These are phyloP conservation scores for Sclerotiophoma versabilis DNA, from an alignment of 2,329 filamentous ascomycete species.

Conservation along the genomic window DNA sequence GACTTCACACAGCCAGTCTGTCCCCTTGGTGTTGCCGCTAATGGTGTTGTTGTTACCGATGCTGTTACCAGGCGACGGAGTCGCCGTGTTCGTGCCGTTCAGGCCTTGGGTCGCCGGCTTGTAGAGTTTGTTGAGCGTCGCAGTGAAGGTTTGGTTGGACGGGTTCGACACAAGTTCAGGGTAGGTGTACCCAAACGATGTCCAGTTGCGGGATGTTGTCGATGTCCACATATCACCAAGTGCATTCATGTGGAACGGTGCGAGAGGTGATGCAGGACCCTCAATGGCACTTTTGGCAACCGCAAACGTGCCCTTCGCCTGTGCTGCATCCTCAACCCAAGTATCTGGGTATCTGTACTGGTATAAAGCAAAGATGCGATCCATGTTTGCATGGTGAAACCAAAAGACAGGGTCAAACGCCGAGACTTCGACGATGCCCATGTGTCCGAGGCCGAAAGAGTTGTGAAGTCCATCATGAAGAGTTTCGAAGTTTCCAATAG, in stretches of 20 bases:
- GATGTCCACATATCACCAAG: conserved; percentile 42
- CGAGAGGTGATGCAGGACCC: conserved; percentile 30
- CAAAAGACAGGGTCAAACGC: conserved; percentile 45
- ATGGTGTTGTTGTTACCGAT: conserved; percentile 6
- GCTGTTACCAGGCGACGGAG: conserved; percentile 7
- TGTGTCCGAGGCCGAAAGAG: conserved; percentile 52
- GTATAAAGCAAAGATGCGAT: conserved; percentile 17
- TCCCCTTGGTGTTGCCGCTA: conserved; percentile 27
- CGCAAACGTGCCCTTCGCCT: conserved; percentile 34
- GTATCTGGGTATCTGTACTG: conserved; percentile 41
- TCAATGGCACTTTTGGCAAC: conserved; percentile 28
- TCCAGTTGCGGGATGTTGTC: conserved; percentile 35
- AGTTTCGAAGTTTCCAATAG: conserved; percentile 43
- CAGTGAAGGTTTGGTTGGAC: conserved; percentile 37
- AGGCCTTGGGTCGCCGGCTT: conserved; percentile 36
- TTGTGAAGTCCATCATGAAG: conserved; percentile 44
- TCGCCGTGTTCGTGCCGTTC: conserved; percentile 27
- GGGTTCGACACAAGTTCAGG: conserved; percentile 38
- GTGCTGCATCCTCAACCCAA: conserved; percentile 35
- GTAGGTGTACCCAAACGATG: conserved; percentile 46
- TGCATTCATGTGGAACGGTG: conserved; percentile 44
- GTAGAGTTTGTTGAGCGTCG: conserved; percentile 37
- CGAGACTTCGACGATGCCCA: conserved; percentile 42
- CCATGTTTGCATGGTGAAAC: conserved; percentile 37
- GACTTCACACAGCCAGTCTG: conserved; percentile 41